Evolutionary conservation across 2,329 filamentous ascomycete genomes (phyloP).

Genomic region (Trichophyton verrucosum): DNA sequence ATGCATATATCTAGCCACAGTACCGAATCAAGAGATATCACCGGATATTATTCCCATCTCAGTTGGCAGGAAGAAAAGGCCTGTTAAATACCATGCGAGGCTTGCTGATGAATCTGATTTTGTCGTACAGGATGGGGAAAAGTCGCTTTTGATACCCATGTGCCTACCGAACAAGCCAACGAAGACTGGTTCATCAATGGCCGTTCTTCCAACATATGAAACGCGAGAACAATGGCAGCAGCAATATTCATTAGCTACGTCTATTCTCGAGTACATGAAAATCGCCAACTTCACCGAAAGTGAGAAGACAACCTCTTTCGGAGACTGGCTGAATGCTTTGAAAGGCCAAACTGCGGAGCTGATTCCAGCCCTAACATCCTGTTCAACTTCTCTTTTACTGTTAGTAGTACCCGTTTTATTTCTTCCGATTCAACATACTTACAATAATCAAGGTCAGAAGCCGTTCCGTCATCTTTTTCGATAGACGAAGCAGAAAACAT

Average conservation of each 20-base stretch:
- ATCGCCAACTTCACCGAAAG: background rate
- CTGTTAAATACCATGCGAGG: background rate
- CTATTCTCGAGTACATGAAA: background rate
- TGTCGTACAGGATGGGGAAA: conserved; percentile 29
- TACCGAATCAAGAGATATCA: background rate
- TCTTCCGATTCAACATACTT: background rate
- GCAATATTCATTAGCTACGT: background rate
- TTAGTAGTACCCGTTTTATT: background rate
- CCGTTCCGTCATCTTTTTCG: background rate
- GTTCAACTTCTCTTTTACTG: background rate
- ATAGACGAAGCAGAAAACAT: conserved; percentile 29
- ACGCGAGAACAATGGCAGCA: background rate
- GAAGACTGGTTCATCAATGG: background rate
- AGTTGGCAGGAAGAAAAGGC: background rate
- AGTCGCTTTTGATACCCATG: conserved; percentile 7
- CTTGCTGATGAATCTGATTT: conserved; percentile 19
- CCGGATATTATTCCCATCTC: background rate
- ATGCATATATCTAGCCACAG: background rate
- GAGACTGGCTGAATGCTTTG: background rate
- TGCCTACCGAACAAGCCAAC: background rate
- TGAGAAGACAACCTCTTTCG: background rate
- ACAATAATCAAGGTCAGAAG: background rate
- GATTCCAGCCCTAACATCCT: background rate
- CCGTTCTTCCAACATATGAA: background rate
- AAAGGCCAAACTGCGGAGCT: background rate